Evolutionary conservation across 2,329 filamentous ascomycete genomes (phyloP).

Genomic region (Triangularia setosa): DNA sequence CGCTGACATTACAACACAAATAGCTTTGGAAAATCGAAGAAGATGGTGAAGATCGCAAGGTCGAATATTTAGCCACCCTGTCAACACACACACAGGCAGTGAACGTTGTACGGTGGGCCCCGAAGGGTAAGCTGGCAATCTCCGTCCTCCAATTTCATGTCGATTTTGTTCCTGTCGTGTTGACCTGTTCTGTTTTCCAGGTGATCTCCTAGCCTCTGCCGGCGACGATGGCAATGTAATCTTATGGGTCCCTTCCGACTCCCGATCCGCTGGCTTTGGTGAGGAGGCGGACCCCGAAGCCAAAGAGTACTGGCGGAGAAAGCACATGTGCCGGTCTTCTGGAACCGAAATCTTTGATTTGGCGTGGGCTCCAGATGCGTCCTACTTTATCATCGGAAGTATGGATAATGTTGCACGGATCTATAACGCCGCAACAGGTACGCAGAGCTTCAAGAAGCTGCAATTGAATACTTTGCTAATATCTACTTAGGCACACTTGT

Average conservation of each 20-base stretch:
- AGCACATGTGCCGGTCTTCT: slow-evolving; percentile 94
- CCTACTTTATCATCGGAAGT: slow-evolving; percentile 95
- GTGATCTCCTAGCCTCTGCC: slow-evolving; percentile 88
- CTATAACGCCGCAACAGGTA: slow-evolving; percentile 89
- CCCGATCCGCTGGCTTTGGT: slow-evolving; percentile 64
- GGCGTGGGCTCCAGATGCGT: slow-evolving; percentile 96
- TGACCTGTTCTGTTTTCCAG: slow-evolving; percentile 42
- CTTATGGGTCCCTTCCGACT: slow-evolving; percentile 88
- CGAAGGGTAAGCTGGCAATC: slow-evolving; percentile 62
- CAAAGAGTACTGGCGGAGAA: slow-evolving; percentile 93
- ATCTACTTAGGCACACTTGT: slow-evolving; percentile 54
- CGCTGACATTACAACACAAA: slow-evolving; percentile 8
- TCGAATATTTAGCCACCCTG: slow-evolving; percentile 88
- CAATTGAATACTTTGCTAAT: slow-evolving; percentile 14
- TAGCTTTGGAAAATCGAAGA: slow-evolving; percentile 88
- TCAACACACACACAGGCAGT: slow-evolving; percentile 94
- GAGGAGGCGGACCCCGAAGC: slow-evolving; percentile 78
- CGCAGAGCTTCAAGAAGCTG: neutral
- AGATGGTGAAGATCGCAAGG: slow-evolving; percentile 79
- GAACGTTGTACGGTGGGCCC: slow-evolving; percentile 95
- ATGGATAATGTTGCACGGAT: slow-evolving; percentile 99
- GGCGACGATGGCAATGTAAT: slow-evolving; percentile 97
- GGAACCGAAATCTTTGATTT: slow-evolving; percentile 97
- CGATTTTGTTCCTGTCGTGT: neutral
- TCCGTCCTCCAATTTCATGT: neutral